These are phyloP conservation scores for Xylariaceae sp. DNA, from an alignment of 2,329 filamentous ascomycete genomes.

Conservation along the genomic window DNA sequence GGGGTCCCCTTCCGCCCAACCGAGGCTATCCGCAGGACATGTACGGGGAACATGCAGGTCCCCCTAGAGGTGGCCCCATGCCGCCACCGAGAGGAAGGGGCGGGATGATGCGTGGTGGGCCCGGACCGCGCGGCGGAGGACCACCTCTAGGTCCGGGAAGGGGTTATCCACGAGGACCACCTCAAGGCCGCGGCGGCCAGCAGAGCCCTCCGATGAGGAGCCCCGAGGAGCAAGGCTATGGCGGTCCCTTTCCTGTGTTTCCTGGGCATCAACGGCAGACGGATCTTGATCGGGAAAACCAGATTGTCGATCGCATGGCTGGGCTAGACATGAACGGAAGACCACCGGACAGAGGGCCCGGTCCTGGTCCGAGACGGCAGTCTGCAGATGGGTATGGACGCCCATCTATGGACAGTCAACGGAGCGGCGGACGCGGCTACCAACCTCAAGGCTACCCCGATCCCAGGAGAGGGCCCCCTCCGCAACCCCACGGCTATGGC, in stretches of 20 bases:
- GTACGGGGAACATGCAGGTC: constrained; percentile 36
- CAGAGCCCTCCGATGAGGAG: constrained; percentile 26
- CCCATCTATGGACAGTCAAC: constrained; percentile 32
- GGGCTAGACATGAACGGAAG: constrained; percentile 36
- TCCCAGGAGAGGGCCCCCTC: constrained; percentile 31
- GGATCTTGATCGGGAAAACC: constrained; percentile 37
- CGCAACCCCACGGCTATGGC: constrained; percentile 32
- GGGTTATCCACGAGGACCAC: constrained; percentile 17
- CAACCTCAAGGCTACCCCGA: constrained; percentile 34
- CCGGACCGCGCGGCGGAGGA: constrained; percentile 18
- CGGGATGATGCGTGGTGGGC: constrained; percentile 39
- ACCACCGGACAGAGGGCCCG: constrained; percentile 28
- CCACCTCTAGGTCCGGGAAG: constrained; percentile 22
- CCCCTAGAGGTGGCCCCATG: constrained; percentile 37
- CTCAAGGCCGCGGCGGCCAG: constrained; percentile 19
- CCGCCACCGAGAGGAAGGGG: constrained; percentile 41
- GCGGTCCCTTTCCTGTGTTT: constrained; percentile 39
- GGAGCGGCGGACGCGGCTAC: constrained; percentile 31
- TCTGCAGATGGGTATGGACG: constrained; percentile 34
- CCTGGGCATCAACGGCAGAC: constrained; percentile 36
- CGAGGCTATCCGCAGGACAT: constrained; percentile 40
- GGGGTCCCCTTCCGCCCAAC: constrained; percentile 35
- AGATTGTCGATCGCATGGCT: constrained; percentile 38
- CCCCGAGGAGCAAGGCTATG: constrained; percentile 33
- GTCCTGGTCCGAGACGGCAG: constrained; percentile 30